Evolutionary conservation across 2,329 filamentous ascomycete genomes (phyloP).

Genomic region (Nothophaeocryptopus gaeumannii): DNA sequence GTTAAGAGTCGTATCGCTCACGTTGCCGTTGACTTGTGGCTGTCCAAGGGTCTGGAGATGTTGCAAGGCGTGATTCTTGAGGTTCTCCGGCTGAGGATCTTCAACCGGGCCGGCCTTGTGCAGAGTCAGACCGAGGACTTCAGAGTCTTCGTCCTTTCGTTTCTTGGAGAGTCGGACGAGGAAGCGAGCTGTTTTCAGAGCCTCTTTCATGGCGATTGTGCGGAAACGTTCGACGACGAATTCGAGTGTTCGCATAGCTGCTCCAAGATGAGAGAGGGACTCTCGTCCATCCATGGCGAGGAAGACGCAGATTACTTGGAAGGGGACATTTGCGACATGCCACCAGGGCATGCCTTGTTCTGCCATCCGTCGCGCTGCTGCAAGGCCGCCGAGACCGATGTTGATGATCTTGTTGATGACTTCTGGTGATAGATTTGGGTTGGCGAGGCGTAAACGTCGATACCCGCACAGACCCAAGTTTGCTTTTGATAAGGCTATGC

Average conservation of each 20-base stretch:
- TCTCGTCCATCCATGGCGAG: conserved; percentile 55
- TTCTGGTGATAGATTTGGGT: conserved; percentile 44
- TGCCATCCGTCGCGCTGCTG: conserved; percentile 49
- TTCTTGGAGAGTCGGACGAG: conserved; percentile 51
- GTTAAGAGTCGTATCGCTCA: conserved; percentile 8
- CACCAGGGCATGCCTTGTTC: conserved; percentile 54
- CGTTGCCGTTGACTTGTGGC: conserved; percentile 10
- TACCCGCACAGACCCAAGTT: conserved; percentile 58
- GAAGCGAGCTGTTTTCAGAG: conserved; percentile 54
- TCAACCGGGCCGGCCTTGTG: conserved; percentile 19
- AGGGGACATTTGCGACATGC: conserved; percentile 59
- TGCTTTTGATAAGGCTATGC: conserved; percentile 44
- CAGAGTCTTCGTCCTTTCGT: conserved; percentile 29
- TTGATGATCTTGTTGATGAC: conserved; percentile 49
- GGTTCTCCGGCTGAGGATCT: conserved; percentile 24
- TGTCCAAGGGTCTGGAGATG: neutral
- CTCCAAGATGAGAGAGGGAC: conserved; percentile 48
- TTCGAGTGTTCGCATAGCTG: conserved; percentile 47
- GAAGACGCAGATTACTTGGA: conserved; percentile 57
- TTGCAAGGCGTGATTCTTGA: neutral
- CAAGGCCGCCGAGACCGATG: conserved; percentile 47
- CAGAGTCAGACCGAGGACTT: conserved; percentile 21
- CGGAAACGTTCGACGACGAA: conserved; percentile 32
- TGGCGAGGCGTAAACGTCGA: conserved; percentile 53
- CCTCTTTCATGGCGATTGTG: conserved; percentile 47